A percentile compares a stretch with the other conserved stretches of the same genome.
Evolutionary conservation across 2,329 filamentous ascomycete species (phyloP).

Genomic region (Neofusicoccum laricinum): DNA sequence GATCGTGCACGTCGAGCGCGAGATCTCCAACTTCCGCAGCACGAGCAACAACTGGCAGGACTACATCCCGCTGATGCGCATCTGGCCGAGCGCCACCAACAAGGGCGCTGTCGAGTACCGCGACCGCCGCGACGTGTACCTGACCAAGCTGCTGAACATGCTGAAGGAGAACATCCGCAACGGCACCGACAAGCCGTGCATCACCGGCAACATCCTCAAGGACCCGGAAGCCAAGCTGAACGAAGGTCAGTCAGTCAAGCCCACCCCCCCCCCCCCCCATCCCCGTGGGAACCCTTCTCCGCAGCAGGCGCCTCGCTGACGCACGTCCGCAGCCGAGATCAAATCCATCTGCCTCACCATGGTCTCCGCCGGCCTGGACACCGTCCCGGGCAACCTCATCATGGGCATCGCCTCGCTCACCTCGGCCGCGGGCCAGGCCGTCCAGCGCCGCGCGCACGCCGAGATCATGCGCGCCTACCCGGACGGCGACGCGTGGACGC

Average conservation of each 20-base stretch:
- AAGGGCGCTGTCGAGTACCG: slow-evolving; percentile 62
- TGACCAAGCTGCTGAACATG: slow-evolving; percentile 58
- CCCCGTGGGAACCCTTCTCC: slow-evolving; percentile 20
- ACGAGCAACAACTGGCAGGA: slow-evolving; percentile 85
- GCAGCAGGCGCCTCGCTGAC: too few relatives aligned
- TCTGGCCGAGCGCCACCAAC: slow-evolving; percentile 60
- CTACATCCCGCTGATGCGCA: slow-evolving; percentile 71
- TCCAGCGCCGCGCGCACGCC: slow-evolving; percentile 66
- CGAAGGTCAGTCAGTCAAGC: slow-evolving; percentile 52
- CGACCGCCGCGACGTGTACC: slow-evolving; percentile 64
- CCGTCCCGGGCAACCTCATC: slow-evolving; percentile 74
- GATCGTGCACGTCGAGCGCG: slow-evolving; percentile 72
- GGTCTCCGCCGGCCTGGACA: slow-evolving; percentile 78
- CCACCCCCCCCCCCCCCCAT: not conserved
- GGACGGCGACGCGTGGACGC: slow-evolving; percentile 71
- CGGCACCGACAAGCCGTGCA: slow-evolving; percentile 66
- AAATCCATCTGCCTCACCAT: slow-evolving; percentile 81
- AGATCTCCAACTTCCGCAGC: slow-evolving; percentile 71
- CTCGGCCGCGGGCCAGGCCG: slow-evolving; percentile 63
- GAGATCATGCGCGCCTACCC: slow-evolving; percentile 72
- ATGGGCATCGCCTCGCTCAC: slow-evolving; percentile 76
- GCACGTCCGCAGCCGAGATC: slow-evolving; percentile 60
- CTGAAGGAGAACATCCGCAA: slow-evolving; percentile 60
- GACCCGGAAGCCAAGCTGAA: slow-evolving; percentile 67
- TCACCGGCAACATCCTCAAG: slow-evolving; percentile 69